Conservation (phyloP, 768 basidiomycete species). For the Gymnopilus junonius region DNA sequence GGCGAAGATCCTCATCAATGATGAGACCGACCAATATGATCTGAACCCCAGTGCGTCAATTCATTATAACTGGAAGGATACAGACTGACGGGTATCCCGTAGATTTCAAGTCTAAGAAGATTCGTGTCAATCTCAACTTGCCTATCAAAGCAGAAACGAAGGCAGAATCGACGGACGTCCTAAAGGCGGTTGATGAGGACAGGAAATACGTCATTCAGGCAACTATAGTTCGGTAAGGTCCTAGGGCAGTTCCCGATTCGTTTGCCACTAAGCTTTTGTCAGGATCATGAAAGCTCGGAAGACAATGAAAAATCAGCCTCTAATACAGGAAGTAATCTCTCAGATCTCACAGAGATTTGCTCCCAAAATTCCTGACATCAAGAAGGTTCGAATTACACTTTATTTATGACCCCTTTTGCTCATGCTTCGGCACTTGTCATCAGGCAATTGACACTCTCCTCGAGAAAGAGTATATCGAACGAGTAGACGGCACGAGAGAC, state of each 20-base stretch:
- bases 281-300: conserved; percentile 96
- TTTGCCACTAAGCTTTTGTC: conserved; percentile 5
- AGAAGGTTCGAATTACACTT: conserved; percentile 63
- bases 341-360: conserved; percentile 89
- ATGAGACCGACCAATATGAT: conserved; percentile 89
- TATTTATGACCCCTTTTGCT: background rate
- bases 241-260: background rate
- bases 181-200: conserved; percentile 96
- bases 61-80: background rate
- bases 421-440: conserved; percentile 30
- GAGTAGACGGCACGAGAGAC: conserved; percentile 87
- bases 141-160: conserved; percentile 96
- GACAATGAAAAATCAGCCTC: conserved; percentile 91
- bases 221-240: conserved; percentile 78
- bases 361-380: conserved; percentile 96
- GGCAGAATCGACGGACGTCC: conserved; percentile 87
- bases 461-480: conserved; percentile 98
- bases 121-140: conserved; percentile 87
- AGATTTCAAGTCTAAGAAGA: conserved; percentile 95
- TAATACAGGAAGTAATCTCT: conserved; percentile 90
- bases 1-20: conserved; percentile 86
- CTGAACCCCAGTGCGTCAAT: conserved; percentile 68
- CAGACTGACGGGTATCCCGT: background rate
- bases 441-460: conserved; percentile 91
- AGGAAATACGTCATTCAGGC: conserved; percentile 97